Conservation (phyloP, 768 basidiomycete species). For the Boletus eberwhitei region DNA sequence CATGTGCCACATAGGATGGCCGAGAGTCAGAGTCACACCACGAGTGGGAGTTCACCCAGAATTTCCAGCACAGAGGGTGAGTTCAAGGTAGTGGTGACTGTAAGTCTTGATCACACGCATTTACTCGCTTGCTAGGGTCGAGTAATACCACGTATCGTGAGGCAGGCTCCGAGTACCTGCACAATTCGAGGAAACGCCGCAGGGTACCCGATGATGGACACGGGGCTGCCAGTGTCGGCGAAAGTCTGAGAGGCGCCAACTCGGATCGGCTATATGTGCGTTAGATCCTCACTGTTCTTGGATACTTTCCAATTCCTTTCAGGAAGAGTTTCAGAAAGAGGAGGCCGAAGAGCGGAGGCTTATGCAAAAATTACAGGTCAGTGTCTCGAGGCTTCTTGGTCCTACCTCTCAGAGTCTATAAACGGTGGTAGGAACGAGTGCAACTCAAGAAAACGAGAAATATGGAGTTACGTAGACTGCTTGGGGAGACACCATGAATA, state of each 20-base stretch:
- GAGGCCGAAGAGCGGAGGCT: constrained; percentile 15
- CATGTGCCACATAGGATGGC: not conserved
- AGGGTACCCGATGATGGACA: not conserved
- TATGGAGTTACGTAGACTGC: constrained; percentile 8
- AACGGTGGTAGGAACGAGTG: constrained; percentile 3
- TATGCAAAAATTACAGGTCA: constrained; percentile 10
- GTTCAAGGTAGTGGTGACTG: not conserved
- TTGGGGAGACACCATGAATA: constrained; percentile 6
- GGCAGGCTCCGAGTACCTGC: not conserved
- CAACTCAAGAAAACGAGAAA: constrained; percentile 7
- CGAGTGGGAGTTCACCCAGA: not conserved
- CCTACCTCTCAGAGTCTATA: not conserved
- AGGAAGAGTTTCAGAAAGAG: constrained; percentile 10
- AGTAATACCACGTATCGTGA: not conserved
- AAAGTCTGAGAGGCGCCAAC: not conserved
- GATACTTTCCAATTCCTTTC: not conserved
- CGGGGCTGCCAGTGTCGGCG: not conserved
- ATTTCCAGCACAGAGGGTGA: not conserved
- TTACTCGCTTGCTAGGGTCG: not conserved
- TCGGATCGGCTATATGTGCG: constrained; percentile 1
- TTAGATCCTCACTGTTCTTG: not conserved
- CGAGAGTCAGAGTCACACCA: not conserved
- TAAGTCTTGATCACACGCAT: not conserved
- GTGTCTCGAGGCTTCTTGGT: not conserved
- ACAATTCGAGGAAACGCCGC: not conserved